Evolutionary conservation across 140 eudicot species (phyloP), one percentile per base, ranked within the genome.

Genomic region (Flaveria floridana): DNA sequence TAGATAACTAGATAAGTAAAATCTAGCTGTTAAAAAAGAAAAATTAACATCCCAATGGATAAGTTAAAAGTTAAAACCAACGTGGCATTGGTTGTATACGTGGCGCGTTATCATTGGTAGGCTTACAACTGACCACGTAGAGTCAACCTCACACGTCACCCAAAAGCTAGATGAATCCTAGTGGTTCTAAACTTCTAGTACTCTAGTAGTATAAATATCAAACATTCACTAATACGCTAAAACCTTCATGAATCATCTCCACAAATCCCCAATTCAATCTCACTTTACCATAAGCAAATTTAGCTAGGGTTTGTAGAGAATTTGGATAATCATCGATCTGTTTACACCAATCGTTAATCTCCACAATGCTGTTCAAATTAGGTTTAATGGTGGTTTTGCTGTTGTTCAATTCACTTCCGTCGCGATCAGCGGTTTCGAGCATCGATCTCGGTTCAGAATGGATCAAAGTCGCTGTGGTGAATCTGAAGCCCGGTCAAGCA

Each of bases 381-480:
- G 79, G 83, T 68, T n/a, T 87, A 26, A 9, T 67, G 41, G 57
- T 81, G 12, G 61, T 76, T 1, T 7, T 88, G 4, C 70, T 85
- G 51, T 76, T 83, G 11, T 61, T 83, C 3, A 57, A 71, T 42
- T 61, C 88, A 21, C 28, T 71, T 50, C 84, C 68, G 2, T 79
- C 91, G 0, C 81, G 80, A 85, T 88, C 99, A 18, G 99, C 99
- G 2, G 99, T 94, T 1, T 82, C 90, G 2, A 94, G 99, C 85
- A 82, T 94, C 81, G 99, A 94, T 94, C 96, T 94, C 1, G 99
- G 99, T 19, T 85, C 99, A 0, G 99, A 94, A 87, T 91, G 85
- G 92, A 56, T 94, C 6, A 94, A 94, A 78, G 99, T 94, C 20
- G 97, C 97, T 16, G 96, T 91, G 13, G 99, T 94, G 23, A 94